A percentile compares a stretch with the other conserved stretches of the same genome.
phyloP scores from a whole-genome alignment of 495 filamentous ascomycete species.

The Parathielavia appendiculata region DNA sequence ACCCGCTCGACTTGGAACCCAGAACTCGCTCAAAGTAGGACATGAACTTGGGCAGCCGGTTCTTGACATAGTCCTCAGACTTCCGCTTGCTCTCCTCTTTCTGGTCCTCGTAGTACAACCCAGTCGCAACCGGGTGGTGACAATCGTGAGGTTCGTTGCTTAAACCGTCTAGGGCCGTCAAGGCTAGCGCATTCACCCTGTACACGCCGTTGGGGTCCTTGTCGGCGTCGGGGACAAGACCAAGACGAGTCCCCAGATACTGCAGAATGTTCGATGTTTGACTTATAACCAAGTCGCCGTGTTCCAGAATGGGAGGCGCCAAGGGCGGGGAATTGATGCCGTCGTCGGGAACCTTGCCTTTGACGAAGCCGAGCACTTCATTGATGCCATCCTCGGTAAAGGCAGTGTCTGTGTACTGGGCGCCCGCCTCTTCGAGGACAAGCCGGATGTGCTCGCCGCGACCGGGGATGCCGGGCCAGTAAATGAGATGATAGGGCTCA shows the following conservation, averaged over 20 bases:
- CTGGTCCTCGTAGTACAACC: slow-evolving; percentile 63
- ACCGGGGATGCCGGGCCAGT: slow-evolving; percentile 60
- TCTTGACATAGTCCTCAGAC: slow-evolving; percentile 48
- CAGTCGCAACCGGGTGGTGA: slow-evolving; percentile 57
- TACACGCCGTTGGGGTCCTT: slow-evolving; percentile 45
- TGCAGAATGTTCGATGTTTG: slow-evolving; percentile 62
- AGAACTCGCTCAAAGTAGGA: slow-evolving; percentile 60
- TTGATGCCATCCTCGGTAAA: slow-evolving; percentile 36
- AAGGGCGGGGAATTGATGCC: slow-evolving; percentile 53
- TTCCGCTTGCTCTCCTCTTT: slow-evolving; percentile 52
- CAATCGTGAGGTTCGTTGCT: slow-evolving; percentile 62
- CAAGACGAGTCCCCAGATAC: slow-evolving; percentile 54
- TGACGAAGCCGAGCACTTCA: slow-evolving; percentile 35
- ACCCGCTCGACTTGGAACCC: slow-evolving; percentile 46
- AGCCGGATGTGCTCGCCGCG: slow-evolving; percentile 63
- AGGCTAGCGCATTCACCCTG: slow-evolving; percentile 50
- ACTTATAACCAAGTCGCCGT: slow-evolving; percentile 53
- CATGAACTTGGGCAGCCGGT: slow-evolving; percentile 61
- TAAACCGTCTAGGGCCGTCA: slow-evolving; percentile 62
- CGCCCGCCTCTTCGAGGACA: slow-evolving; percentile 55
- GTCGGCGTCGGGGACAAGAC: slow-evolving; percentile 40
- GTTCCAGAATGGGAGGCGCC: slow-evolving; percentile 56
- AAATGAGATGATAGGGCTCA: slow-evolving; percentile 53
- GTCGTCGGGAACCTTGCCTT: slow-evolving; percentile 35
- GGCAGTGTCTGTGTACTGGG: slow-evolving; percentile 56